Evolutionary conservation across 164 flowering plant species (phyloP).

Genomic region (Vitis riparia): DNA sequence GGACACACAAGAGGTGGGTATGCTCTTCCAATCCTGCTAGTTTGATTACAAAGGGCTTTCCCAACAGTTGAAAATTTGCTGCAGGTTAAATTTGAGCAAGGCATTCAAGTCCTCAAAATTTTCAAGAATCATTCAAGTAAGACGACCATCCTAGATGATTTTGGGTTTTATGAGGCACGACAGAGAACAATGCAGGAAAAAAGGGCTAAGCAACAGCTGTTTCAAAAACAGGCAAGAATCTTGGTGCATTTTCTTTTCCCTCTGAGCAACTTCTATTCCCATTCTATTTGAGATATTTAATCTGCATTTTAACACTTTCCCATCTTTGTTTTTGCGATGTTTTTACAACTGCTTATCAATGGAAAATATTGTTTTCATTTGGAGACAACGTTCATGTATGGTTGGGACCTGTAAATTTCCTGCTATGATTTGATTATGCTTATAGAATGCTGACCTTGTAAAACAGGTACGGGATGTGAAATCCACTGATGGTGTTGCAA

Average conservation of each 20-base stretch:
- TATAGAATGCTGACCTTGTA: neutral
- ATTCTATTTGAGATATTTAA: too few relatives aligned
- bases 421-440: neutral
- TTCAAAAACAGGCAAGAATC: slow-evolving; percentile 24
- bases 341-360: too few relatives aligned
- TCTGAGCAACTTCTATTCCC: neutral
- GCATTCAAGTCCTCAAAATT: slow-evolving; percentile 16
- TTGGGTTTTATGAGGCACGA: slow-evolving; percentile 16
- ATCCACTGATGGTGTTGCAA: neutral
- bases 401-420: too few relatives aligned
- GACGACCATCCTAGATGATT: slow-evolving; percentile 19
- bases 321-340: too few relatives aligned
- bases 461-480: slow-evolving; percentile 21
- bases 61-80: neutral
- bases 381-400: too few relatives aligned
- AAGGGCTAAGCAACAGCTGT: slow-evolving; percentile 22
- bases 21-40: too few relatives aligned
- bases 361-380: too few relatives aligned
- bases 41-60: too few relatives aligned
- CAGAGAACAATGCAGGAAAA: slow-evolving; percentile 17
- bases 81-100: slow-evolving; percentile 20
- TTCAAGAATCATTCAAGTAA: slow-evolving; percentile 13
- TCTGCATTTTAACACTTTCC: too few relatives aligned
- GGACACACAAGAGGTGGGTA: too few relatives aligned
- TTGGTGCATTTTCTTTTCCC: neutral